Evolutionary conservation across 805 yeast genomes (phyloP), one percentile per base, ranked within the genome.

Genomic region (Candida awuae): DNA sequence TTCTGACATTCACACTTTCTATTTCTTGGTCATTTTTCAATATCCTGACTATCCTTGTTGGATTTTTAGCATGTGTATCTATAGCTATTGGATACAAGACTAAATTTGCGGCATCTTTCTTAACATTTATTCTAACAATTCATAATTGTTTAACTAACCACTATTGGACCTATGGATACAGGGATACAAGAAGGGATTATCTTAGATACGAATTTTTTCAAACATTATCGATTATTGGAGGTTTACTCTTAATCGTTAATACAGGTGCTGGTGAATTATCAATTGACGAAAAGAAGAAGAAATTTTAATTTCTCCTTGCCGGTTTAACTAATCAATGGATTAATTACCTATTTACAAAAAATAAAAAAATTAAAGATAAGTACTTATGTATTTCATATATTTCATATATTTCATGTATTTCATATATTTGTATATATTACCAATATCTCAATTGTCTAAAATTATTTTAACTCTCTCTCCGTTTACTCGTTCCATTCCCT

Each of bases 261-360:
- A 85, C 95, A 4, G 98, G 98, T 46, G 97, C 97, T 22, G 98
- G 98, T 36, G 88, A 84, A 52, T 70, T 90, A 48, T 84, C 95
- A 20, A 66, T 90, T 42, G 98, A 90, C 56, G 97, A 87, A 61
- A 90, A 92, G 80, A 88, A 90, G 70, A 90, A 90, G 70, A 49
- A 39, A 27, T 49, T 37, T 34, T 45, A 38, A 29, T 22, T 15
- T 18, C 15, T 23, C 10, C 4, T 29, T 6, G 6, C 16, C 21
- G 15, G n/a, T n/a, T n/a, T n/a, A n/a, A n/a, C n/a, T n/a, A n/a
- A n/a, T n/a, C n/a, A n/a, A n/a, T n/a, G n/a, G n/a, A n/a, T n/a
- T n/a, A n/a, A n/a, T n/a, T n/a, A n/a, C n/a, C n/a, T n/a, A n/a
- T n/a, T n/a, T n/a, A n/a, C n/a, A n/a, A n/a, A n/a, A n/a, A n/a